Percentiles rank a stretch among this genome's conserved stretches.
phyloP scores from a whole-genome alignment of 495 filamentous ascomycete species.

The Haplographium delicatum region DNA sequence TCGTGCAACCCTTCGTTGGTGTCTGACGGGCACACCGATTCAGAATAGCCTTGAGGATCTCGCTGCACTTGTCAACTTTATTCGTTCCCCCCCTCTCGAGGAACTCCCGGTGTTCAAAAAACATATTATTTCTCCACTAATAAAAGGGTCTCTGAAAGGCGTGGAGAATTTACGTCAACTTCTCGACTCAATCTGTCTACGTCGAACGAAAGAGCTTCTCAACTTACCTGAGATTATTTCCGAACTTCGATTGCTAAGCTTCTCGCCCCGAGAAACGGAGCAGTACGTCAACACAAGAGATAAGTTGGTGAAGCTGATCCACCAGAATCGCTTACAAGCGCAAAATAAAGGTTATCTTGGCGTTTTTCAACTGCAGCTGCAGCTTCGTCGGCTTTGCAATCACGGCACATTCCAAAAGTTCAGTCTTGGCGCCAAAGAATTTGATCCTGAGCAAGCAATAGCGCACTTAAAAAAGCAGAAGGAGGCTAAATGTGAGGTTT shows the following conservation, averaged over 20 bases:
- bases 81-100: conserved; percentile 37
- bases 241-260: conserved; percentile 1
- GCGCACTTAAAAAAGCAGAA: not conserved
- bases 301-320: not conserved
- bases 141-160: conserved; percentile 17
- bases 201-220: conserved; percentile 34
- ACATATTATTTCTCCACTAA: conserved; percentile 27
- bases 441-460: conserved; percentile 14
- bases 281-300: conserved; percentile 1
- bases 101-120: conserved; percentile 26
- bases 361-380: conserved; percentile 37
- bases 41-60: conserved; percentile 48
- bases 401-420: conserved; percentile 39
- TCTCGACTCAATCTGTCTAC: conserved; percentile 33
- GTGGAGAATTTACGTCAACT: conserved; percentile 31
- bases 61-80: conserved; percentile 39
- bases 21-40: conserved; percentile 74
- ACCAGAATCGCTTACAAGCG: not conserved
- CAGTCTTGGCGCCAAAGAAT: conserved; percentile 18
- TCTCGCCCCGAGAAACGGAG: conserved; percentile 3
- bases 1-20: conserved; percentile 70
- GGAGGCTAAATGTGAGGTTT: conserved; percentile 4
- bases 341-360: conserved; percentile 24
- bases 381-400: conserved; percentile 41
- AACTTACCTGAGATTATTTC: conserved; percentile 28